These are phyloP conservation scores for Aspergillus ochraceoroseus DNA, from an alignment of 2,329 filamentous ascomycete genomes.

Conservation along the genomic window DNA sequence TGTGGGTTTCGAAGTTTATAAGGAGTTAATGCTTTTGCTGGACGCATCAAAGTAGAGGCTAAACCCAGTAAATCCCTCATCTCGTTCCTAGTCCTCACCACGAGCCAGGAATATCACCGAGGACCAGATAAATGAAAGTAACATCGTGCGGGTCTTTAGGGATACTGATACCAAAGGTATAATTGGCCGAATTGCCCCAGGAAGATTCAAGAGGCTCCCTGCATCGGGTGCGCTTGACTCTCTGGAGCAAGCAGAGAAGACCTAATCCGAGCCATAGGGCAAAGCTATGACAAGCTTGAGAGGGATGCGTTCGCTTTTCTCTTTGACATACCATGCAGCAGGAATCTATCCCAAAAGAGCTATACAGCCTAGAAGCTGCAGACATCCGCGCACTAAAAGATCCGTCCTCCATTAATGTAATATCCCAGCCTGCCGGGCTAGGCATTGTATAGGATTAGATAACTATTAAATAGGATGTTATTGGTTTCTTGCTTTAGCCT, in stretches of 20 bases:
- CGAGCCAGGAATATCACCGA: conserved; percentile 23
- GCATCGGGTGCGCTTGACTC: conserved; percentile 17
- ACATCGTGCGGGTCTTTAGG: conserved; percentile 23
- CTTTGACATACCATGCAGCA: too few species aligned
- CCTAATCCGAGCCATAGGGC: too few species aligned
- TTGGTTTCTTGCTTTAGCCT: too few species aligned
- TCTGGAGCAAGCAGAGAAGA: too few species aligned
- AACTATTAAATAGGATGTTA: too few species aligned
- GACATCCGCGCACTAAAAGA: too few species aligned
- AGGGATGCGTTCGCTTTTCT: too few species aligned
- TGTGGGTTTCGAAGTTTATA: neutral
- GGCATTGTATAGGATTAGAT: too few species aligned
- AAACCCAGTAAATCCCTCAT: conserved; percentile 22
- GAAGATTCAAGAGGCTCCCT: conserved; percentile 24
- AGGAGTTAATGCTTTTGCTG: conserved; percentile 15
- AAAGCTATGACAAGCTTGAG: conserved; percentile 23
- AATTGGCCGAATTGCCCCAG: conserved; percentile 15
- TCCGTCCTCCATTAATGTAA: too few species aligned
- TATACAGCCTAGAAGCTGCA: too few species aligned
- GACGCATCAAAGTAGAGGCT: conserved; percentile 15
- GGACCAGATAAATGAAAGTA: conserved; percentile 27
- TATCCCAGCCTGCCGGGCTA: too few species aligned
- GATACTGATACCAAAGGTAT: conserved; percentile 25
- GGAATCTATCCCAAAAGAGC: too few species aligned
- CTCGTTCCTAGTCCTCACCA: conserved; percentile 19